phyloP scores from a whole-genome alignment of 495 filamentous ascomycete species.

The Penicillium bialowiezense region DNA sequence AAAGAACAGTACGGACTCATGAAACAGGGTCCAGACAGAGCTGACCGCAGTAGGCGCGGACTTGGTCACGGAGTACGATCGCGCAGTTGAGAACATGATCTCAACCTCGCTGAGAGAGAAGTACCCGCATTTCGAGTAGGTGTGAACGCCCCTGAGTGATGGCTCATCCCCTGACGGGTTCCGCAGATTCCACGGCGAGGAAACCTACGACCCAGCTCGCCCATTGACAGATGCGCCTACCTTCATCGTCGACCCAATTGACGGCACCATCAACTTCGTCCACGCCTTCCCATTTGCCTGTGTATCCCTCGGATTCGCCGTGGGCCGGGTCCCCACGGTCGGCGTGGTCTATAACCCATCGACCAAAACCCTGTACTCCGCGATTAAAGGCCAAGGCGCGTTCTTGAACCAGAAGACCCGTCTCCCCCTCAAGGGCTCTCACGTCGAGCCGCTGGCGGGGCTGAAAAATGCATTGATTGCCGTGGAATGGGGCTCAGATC shows the following conservation, averaged over 20 bases:
- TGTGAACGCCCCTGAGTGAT: not conserved
- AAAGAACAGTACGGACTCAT: slow-evolving; percentile 69
- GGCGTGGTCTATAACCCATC: slow-evolving; percentile 87
- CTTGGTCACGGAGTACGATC: slow-evolving; percentile 84
- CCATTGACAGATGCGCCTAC: slow-evolving; percentile 68
- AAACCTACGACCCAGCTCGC: slow-evolving; percentile 71
- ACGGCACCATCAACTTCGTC: slow-evolving; percentile 88
- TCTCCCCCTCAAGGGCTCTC: slow-evolving; percentile 51
- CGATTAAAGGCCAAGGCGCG: slow-evolving; percentile 65
- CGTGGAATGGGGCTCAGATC: slow-evolving; percentile 76
- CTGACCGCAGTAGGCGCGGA: slow-evolving; percentile 59
- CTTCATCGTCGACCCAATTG: slow-evolving; percentile 87
- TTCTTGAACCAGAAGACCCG: slow-evolving; percentile 53
- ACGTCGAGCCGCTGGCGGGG: slow-evolving; percentile 52
- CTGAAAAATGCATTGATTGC: slow-evolving; percentile 63
- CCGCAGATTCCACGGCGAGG: slow-evolving; percentile 71
- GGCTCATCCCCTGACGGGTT: not conserved
- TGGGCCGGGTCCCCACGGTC: slow-evolving; percentile 60
- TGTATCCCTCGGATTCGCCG: slow-evolving; percentile 75
- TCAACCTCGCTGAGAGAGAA: slow-evolving; percentile 55
- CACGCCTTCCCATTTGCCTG: slow-evolving; percentile 77
- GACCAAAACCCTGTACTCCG: slow-evolving; percentile 65
- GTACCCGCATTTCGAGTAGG: slow-evolving; percentile 64
- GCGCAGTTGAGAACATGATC: slow-evolving; percentile 75
- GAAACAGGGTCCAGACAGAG: slow-evolving; percentile 1